phyloP scores from a whole-genome alignment of 306 rosid species.

The Casuarina cunninghamiana region DNA sequence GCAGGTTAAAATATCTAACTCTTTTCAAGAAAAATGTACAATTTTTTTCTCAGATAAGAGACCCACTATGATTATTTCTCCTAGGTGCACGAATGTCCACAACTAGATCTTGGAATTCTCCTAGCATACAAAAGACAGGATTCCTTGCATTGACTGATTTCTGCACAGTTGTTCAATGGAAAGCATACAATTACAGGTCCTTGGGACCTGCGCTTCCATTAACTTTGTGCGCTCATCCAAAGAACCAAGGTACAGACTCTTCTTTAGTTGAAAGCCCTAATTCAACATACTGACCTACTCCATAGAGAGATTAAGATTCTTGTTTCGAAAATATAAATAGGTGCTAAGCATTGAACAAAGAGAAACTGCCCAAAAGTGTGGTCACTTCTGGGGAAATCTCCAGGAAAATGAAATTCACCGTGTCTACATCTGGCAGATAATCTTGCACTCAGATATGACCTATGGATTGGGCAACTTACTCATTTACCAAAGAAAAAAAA shows the following conservation, averaged over 20 bases:
- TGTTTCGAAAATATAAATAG: background rate
- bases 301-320: background rate
- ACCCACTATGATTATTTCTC: background rate
- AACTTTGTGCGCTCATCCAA: background rate
- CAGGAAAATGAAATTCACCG: background rate
- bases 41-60: background rate
- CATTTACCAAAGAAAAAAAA: no score
- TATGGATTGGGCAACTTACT: no score
- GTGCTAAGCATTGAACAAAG: background rate
- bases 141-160: background rate
- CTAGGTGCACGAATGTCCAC: background rate
- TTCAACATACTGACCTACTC: background rate
- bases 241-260: background rate
- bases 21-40: background rate
- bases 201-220: background rate
- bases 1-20: background rate
- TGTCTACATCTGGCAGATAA: background rate
- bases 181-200: background rate
- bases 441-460: no score
- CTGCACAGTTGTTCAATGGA: background rate
- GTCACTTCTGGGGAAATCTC: background rate
- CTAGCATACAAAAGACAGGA: background rate
- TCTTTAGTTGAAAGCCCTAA: background rate
- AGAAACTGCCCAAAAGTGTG: background rate
- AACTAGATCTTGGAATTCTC: background rate